These are phyloP conservation scores for Talaromyces sp. DNA, from an alignment of 2,329 filamentous ascomycete genomes.

Conservation along the genomic window DNA sequence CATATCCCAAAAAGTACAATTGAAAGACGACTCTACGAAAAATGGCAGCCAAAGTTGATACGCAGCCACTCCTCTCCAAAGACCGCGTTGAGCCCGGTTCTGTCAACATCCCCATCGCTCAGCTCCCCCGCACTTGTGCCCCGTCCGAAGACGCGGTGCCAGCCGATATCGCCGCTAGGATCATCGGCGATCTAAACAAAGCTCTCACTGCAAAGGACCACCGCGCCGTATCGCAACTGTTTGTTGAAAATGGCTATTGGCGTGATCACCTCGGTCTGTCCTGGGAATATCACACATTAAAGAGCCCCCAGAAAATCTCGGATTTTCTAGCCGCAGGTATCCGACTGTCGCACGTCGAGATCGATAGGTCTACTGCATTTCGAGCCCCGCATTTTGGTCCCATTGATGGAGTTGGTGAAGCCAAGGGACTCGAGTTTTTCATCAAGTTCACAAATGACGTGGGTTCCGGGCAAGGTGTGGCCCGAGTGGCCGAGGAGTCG, in stretches of 20 bases:
- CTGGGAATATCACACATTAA: conserved; percentile 53
- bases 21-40: neutral
- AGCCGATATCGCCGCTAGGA: conserved; percentile 27
- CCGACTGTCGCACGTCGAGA: conserved; percentile 38
- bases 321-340: conserved; percentile 32
- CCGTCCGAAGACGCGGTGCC: conserved; percentile 13
- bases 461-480: conserved; percentile 53
- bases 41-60: neutral
- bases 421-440: conserved; percentile 53
- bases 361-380: conserved; percentile 44
- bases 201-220: conserved; percentile 30
- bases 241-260: conserved; percentile 51
- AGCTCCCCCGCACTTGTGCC: conserved; percentile 34
- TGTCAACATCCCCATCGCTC: conserved; percentile 44
- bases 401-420: conserved; percentile 47
- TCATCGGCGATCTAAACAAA: conserved; percentile 37
- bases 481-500: conserved; percentile 42
- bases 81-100: conserved; percentile 49
- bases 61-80: conserved; percentile 27
- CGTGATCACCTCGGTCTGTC: conserved; percentile 54
- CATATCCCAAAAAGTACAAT: neutral
- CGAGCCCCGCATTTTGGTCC: conserved; percentile 40
- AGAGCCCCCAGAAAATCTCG: conserved; percentile 38
- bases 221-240: conserved; percentile 36
- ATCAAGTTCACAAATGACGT: conserved; percentile 49